Percentiles rank a stretch among this genome's conserved stretches.
phyloP scores from a whole-genome alignment of 352 stramenopile genomes.

The Globisporangium megalacanthum region DNA sequence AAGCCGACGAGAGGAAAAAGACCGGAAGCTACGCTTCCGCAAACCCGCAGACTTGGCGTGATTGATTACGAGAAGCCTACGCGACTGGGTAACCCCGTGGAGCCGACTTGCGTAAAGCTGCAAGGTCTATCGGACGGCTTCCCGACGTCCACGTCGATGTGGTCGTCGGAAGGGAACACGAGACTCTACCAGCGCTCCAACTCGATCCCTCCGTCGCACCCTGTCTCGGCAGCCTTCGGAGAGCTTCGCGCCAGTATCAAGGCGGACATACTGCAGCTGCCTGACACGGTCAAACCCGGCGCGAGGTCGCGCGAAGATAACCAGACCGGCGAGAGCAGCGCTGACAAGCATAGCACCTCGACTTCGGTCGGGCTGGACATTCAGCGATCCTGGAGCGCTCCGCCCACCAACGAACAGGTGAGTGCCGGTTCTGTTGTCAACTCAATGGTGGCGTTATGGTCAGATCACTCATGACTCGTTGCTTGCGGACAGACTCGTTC shows the following conservation, averaged over 20 bases:
- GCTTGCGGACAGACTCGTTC: conserved; percentile 1
- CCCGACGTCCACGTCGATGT: conserved; percentile 28
- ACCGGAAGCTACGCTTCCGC: background rate
- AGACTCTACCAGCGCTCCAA: conserved; percentile 47
- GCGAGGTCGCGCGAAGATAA: conserved; percentile 1
- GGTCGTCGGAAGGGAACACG: conserved; percentile 59
- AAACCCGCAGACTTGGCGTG: conserved; percentile 10
- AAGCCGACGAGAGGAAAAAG: conserved; percentile 31
- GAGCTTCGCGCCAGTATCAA: conserved; percentile 4
- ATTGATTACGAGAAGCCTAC: conserved; percentile 29
- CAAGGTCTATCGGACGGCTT: conserved; percentile 31
- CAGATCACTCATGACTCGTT: background rate
- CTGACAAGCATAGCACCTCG: background rate
- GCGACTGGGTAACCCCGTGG: conserved; percentile 37
- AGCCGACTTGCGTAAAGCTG: conserved; percentile 51
- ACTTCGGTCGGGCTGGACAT: conserved; percentile 19
- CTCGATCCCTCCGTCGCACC: conserved; percentile 22
- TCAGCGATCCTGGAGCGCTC: conserved; percentile 43
- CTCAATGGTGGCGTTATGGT: too few relatives aligned
- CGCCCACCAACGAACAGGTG: conserved; percentile 33
- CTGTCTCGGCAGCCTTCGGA: background rate
- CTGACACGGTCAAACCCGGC: background rate
- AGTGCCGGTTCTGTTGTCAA: conserved; percentile 1
- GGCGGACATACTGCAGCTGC: conserved; percentile 1
- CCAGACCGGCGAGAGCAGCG: background rate